phyloP scores from a whole-genome alignment of 805 yeast genomes.

The Wickerhamiella australiensis region DNA sequence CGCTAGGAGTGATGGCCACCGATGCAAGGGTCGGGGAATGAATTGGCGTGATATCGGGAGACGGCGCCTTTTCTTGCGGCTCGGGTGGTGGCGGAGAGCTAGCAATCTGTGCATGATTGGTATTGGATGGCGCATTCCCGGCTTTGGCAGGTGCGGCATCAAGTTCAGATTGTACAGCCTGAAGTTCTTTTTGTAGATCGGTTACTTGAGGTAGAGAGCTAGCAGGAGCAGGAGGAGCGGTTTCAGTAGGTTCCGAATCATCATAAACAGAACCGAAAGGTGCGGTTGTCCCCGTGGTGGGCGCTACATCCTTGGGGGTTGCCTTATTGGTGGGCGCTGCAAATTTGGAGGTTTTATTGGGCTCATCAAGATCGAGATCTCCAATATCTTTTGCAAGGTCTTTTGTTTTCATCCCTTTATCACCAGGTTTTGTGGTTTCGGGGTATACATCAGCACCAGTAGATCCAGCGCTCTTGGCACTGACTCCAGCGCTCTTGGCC shows the following conservation, averaged over 20 bases:
- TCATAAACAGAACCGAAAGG: too few species aligned
- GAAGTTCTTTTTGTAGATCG: not conserved
- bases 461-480: too few species aligned
- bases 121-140: too few species aligned
- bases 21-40: constrained; percentile 7
- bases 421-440: too few species aligned
- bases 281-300: too few species aligned
- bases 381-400: not conserved
- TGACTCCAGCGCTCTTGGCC: too few species aligned
- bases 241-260: not conserved
- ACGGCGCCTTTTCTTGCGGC: not conserved
- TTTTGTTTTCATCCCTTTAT: not conserved
- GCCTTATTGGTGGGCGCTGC: not conserved
- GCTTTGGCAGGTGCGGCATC: not conserved
- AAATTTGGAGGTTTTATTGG: not conserved
- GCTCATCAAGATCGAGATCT: not conserved
- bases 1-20: constrained; percentile 8
- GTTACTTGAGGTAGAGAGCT: not conserved
- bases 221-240: not conserved
- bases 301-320: too few species aligned
- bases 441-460: too few species aligned
- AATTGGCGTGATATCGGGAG: not conserved
- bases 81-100: not conserved
- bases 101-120: not conserved
- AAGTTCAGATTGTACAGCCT: not conserved